Percentiles rank a stretch among this genome's conserved stretches.
Conservation (phyloP, 2,329 filamentous ascomycete species). For the Phialophora expanda region DNA sequence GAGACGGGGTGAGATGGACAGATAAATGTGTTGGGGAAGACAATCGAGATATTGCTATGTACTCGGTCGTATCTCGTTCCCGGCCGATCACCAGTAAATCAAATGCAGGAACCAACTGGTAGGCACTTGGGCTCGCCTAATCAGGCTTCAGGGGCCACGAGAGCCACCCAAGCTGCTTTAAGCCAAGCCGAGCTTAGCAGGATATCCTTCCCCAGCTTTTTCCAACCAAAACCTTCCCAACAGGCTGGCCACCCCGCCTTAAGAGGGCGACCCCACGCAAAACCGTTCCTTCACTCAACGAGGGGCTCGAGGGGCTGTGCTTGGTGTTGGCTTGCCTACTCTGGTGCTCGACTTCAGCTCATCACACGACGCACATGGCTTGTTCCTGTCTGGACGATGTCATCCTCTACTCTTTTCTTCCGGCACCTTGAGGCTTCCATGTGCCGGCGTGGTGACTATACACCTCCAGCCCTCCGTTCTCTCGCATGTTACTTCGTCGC, state of each 20-base stretch:
- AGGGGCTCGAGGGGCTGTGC: not conserved
- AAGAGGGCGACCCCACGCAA: constrained; percentile 9
- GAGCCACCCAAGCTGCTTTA: not conserved
- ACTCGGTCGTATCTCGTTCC: not conserved
- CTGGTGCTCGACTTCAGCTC: constrained; percentile 5
- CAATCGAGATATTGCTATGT: not conserved
- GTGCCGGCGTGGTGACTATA: not conserved
- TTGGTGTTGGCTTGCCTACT: constrained; percentile 6
- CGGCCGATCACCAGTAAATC: not conserved
- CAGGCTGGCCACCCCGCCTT: not conserved
- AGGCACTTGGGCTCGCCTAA: not conserved
- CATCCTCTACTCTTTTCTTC: not conserved
- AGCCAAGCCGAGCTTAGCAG: not conserved
- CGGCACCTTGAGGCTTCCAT: not conserved
- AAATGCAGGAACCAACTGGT: constrained; percentile 1
- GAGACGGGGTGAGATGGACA: not conserved
- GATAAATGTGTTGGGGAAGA: not conserved
- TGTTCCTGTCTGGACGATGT: constrained; percentile 8
- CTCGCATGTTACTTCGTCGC: not conserved
- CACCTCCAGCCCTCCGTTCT: not conserved
- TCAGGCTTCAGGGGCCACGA: not conserved
- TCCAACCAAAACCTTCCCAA: not conserved
- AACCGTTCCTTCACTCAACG: not conserved
- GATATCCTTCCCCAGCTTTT: constrained; percentile 31
- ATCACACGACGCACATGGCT: constrained; percentile 26